phyloP scores from a whole-genome alignment of 1,284 basidiomycete genomes.

The Pisolithus thermaeus region DNA sequence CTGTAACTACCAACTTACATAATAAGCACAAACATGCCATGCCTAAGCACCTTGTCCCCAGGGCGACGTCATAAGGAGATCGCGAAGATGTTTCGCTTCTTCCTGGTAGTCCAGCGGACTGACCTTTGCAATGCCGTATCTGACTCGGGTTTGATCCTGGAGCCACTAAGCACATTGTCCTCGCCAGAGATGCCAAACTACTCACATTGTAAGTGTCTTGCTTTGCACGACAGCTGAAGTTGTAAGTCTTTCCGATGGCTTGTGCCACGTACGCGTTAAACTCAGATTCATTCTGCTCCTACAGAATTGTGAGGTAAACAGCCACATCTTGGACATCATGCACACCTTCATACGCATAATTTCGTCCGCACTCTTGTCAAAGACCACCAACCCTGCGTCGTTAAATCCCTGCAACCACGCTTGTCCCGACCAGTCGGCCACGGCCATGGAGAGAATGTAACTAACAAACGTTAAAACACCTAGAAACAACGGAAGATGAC shows the following conservation, averaged over 20 bases:
- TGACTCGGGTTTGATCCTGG: constrained; percentile 72
- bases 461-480: constrained; percentile 35
- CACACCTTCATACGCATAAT: constrained; percentile 63
- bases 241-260: constrained; percentile 68
- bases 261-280: constrained; percentile 62
- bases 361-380: constrained; percentile 81
- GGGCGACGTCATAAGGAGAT: constrained; percentile 37
- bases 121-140: constrained; percentile 76
- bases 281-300: constrained; percentile 63
- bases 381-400: constrained; percentile 76
- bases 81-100: constrained; percentile 59
- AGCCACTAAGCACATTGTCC: constrained; percentile 5
- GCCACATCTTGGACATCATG: background rate
- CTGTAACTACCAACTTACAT: background rate
- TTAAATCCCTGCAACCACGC: constrained; percentile 97
- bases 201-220: constrained; percentile 82
- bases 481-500: background rate
- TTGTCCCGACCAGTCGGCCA: constrained; percentile 85
- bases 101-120: constrained; percentile 64
- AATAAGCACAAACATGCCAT: background rate
- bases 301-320: background rate
- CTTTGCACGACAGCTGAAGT: constrained; percentile 86
- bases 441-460: constrained; percentile 87
- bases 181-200: constrained; percentile 4
- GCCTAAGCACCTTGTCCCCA: constrained; percentile 28